Percentiles rank a stretch among this genome's conserved stretches.
Conservation (phyloP, 352 stramenopile species). For the Globisporangium heterothallicum region DNA sequence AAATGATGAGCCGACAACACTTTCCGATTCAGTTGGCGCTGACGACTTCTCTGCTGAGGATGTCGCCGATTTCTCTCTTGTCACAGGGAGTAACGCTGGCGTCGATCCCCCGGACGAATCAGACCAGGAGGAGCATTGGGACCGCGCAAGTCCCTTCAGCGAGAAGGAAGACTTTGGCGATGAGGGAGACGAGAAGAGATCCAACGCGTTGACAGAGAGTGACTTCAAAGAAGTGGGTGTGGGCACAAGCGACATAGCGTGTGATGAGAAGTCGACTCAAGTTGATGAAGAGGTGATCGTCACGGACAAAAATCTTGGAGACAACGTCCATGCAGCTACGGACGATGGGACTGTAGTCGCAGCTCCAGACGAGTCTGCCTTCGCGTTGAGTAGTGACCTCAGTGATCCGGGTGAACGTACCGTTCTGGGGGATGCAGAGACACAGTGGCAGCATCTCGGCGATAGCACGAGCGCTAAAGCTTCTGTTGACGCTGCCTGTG, state of each 20-base stretch:
- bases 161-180: not conserved
- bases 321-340: not conserved
- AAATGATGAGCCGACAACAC: not conserved
- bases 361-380: not conserved
- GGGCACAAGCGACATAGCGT: not conserved
- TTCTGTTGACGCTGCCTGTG: slow-evolving; percentile 3
- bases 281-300: not conserved
- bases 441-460: not conserved
- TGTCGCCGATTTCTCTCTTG: not conserved
- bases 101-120: not conserved
- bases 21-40: too few species aligned
- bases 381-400: not conserved
- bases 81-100: not conserved
- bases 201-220: not conserved
- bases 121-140: not conserved
- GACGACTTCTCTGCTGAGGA: not conserved
- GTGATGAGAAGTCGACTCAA: not conserved
- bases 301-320: not conserved
- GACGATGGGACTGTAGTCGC: not conserved
- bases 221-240: not conserved
- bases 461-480: not conserved
- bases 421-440: not conserved
- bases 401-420: not conserved
- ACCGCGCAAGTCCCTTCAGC: not conserved
- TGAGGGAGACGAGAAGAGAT: not conserved